Evolutionary conservation across 345 rosid genomes (phyloP).

Genomic region (Acer saccharum): DNA sequence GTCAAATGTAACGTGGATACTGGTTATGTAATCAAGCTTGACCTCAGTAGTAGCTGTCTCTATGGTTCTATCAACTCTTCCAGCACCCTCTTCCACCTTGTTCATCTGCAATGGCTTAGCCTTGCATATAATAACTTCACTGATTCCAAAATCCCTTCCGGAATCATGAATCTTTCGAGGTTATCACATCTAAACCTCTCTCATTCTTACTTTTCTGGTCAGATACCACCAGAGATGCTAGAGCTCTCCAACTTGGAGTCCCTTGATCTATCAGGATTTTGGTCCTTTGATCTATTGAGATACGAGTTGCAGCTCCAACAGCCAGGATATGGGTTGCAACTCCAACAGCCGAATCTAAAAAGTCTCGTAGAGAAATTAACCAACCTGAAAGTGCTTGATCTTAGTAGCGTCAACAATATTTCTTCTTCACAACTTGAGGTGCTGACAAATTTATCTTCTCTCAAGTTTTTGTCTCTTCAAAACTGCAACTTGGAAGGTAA

Average conservation of each 20-base stretch:
- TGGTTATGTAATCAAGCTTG: conserved; percentile 1
- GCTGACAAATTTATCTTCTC: too few relatives aligned
- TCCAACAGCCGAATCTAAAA: not conserved
- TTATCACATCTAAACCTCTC: conserved; percentile 19
- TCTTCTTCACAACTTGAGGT: too few relatives aligned
- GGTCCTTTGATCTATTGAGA: not conserved
- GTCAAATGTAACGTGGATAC: not conserved
- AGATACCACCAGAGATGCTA: conserved; percentile 6
- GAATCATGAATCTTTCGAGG: conserved; percentile 8
- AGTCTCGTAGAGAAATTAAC: not conserved
- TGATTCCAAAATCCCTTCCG: conserved; percentile 5
- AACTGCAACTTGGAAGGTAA: too few relatives aligned
- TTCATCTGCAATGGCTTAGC: too few relatives aligned
- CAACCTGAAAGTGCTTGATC: too few relatives aligned
- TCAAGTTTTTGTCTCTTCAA: too few relatives aligned
- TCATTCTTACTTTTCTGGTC: conserved; percentile 12
- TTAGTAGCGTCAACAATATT: too few relatives aligned
- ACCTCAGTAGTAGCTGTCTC: conserved; percentile 5
- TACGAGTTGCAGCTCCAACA: too few relatives aligned
- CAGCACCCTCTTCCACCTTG: too few relatives aligned
- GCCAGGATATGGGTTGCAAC: not conserved
- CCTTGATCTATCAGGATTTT: not conserved
- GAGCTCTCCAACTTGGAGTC: conserved; percentile 6
- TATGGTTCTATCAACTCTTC: too few relatives aligned
- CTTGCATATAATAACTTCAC: too few relatives aligned